A percentile compares a stretch with the other conserved stretches of the same genome.
These are phyloP conservation scores for Apiospora hydei DNA, from an alignment of 2,329 filamentous ascomycete genomes.

Conservation along the genomic window DNA sequence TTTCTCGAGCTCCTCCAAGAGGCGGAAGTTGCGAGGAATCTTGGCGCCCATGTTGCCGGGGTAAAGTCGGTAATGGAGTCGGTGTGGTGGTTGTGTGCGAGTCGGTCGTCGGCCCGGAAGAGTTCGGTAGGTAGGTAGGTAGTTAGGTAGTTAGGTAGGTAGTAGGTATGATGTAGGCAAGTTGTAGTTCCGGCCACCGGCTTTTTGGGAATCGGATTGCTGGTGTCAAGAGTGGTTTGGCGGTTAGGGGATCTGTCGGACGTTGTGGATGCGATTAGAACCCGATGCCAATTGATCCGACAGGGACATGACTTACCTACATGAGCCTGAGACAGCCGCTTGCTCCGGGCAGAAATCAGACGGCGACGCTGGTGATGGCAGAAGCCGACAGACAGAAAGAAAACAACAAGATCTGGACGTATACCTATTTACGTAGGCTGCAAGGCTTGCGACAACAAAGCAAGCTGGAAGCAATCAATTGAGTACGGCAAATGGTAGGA, in stretches of 20 bases:
- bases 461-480: background rate
- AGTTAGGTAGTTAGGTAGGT: background rate
- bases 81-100: background rate
- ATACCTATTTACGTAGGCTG: background rate
- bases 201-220: background rate
- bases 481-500: background rate
- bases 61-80: background rate
- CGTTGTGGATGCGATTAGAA: slow-evolving; percentile 14
- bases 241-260: background rate
- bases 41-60: slow-evolving; percentile 59
- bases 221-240: slow-evolving; percentile 3
- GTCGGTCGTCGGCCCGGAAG: no score
- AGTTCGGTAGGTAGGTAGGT: background rate
- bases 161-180: background rate
- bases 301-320: background rate
- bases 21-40: slow-evolving; percentile 93
- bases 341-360: background rate
- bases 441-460: background rate
- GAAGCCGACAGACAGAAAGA: background rate
- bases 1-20: slow-evolving; percentile 97
- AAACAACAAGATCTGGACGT: background rate
- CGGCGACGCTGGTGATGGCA: background rate
- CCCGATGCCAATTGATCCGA: background rate
- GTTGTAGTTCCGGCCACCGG: background rate
- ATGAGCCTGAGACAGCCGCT: background rate